Percentiles rank a stretch among this genome's conserved stretches.
phyloP scores from a whole-genome alignment of 2,329 filamentous ascomycete genomes.

The Trichoderma sp. region DNA sequence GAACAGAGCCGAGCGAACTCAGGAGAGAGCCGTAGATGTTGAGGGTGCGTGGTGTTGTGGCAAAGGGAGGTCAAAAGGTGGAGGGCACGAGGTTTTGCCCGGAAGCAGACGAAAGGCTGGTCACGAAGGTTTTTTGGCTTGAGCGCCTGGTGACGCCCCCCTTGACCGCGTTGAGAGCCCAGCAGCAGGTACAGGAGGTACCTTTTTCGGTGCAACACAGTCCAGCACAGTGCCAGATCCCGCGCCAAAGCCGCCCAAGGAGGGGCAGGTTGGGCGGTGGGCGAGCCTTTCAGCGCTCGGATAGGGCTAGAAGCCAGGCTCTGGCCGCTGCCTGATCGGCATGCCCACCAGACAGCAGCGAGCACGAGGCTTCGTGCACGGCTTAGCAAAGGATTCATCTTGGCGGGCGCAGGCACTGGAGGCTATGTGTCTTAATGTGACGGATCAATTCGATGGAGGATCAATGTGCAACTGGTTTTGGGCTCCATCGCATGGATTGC shows the following conservation, averaged over 20 bases:
- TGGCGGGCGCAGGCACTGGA: not conserved
- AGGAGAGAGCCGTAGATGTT: constrained; percentile 27
- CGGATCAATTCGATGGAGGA: not conserved
- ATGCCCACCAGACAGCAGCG: not conserved
- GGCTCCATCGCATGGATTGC: not conserved
- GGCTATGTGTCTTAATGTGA: not conserved
- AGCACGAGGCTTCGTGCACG: not conserved
- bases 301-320: constrained; percentile 11
- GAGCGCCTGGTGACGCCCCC: constrained; percentile 33
- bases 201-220: constrained; percentile 10
- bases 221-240: constrained; percentile 18
- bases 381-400: not conserved
- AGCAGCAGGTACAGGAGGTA: not conserved
- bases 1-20: constrained; percentile 29
- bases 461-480: not conserved
- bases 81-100: constrained; percentile 39
- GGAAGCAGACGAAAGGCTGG: constrained; percentile 36
- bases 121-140: constrained; percentile 39
- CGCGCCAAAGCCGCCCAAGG: not conserved
- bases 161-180: constrained; percentile 19
- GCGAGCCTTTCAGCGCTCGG: not conserved
- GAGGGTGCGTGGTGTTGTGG: constrained; percentile 23
- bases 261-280: not conserved
- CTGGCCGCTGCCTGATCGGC: constrained; percentile 1
- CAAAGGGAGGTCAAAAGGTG: constrained; percentile 26